Base-by-base conservation (phyloP, 2,329 filamentous ascomycete genomes). In the Fusarium oligoseptatum region DNA sequence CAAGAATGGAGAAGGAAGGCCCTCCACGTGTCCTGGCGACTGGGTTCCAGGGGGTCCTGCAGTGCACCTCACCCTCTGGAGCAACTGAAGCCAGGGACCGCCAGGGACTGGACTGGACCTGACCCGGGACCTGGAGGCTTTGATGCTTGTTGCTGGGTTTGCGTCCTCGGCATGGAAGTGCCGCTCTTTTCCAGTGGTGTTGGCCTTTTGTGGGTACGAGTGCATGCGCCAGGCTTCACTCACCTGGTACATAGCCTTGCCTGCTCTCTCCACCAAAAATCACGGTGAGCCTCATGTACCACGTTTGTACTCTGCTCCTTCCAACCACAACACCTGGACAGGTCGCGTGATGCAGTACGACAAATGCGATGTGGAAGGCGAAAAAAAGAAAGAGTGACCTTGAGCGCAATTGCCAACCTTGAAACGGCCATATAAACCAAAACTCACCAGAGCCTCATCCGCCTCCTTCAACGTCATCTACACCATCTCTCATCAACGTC, bases 341-440 rank as follows among this genome's bases (percentile, higher is more conserved):
- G 58, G 73, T 76, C 75, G 75, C 73, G 70, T 77, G 73, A 77
- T 70, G 60, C 41, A 68, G 45, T 43, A 22, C 27, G 60, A 67
- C 27, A 39, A 37, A 66, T 39, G 29, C n/a, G 24, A 66, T 12
- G 61, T 15, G 37, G 39, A 45, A 45, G 45, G 34, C 69, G 45
- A 62, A 62, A 67, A 8, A 34, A 8, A 34, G 22, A 56, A 37
- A 37, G 22, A 39, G 22, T 41, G 27, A 34, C 27, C 27, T 55
- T 32, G 17, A 55, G 11, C 12, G 50, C n/a, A 55, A 55, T 55
- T 55, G 50, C 50, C 27, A n/a, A 20, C 20, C n/a, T 32, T 14
- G 50, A 55, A 55, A 34, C 29, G 10, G 12, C 1, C 27, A 55
- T 55, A 55, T 52, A 34, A 32, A 32, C 11, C 3, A 55, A 55